Percentiles rank a stretch among this genome's conserved stretches.
Evolutionary conservation across 2,329 filamentous ascomycete genomes (phyloP).

Genomic region (Epichloe scottii): DNA sequence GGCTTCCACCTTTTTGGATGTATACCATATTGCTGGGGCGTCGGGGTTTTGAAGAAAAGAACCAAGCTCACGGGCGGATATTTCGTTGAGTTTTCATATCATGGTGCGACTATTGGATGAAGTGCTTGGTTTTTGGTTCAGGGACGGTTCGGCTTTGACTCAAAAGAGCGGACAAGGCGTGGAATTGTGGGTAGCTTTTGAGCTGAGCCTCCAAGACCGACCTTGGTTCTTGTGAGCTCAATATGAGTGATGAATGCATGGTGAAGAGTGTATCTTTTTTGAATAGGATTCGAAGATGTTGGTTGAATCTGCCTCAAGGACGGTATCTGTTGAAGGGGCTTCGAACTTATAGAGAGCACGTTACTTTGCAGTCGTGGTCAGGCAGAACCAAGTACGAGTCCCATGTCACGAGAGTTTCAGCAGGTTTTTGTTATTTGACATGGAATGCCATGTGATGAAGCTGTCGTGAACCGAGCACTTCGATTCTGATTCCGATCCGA

Average conservation of each 20-base stretch:
- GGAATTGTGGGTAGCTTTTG: neutral
- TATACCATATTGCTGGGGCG: slow-evolving; percentile 9
- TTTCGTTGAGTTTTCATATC: neutral
- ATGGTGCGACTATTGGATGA: neutral
- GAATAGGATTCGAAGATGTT: too few relatives aligned
- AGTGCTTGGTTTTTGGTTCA: neutral
- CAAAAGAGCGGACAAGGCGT: neutral
- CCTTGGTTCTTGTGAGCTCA: too few relatives aligned
- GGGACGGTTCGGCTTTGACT: neutral
- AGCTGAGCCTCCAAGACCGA: neutral
- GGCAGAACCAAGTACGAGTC: too few relatives aligned
- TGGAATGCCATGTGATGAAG: too few relatives aligned
- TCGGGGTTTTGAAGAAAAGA: neutral
- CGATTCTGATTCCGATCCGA: too few relatives aligned
- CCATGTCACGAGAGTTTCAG: too few relatives aligned
- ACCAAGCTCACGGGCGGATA: neutral
- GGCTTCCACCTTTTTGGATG: slow-evolving; percentile 1
- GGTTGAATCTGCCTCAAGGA: too few relatives aligned
- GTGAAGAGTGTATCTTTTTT: neutral
- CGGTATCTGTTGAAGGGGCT: too few relatives aligned
- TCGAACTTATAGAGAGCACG: too few relatives aligned
- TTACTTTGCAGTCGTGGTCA: too few relatives aligned
- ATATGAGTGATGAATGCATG: neutral
- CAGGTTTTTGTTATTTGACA: too few relatives aligned
- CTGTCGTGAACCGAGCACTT: too few relatives aligned